These are phyloP conservation scores for Candida labiduridarum DNA, from an alignment of 1,139 yeast species.

Conservation along the genomic window DNA sequence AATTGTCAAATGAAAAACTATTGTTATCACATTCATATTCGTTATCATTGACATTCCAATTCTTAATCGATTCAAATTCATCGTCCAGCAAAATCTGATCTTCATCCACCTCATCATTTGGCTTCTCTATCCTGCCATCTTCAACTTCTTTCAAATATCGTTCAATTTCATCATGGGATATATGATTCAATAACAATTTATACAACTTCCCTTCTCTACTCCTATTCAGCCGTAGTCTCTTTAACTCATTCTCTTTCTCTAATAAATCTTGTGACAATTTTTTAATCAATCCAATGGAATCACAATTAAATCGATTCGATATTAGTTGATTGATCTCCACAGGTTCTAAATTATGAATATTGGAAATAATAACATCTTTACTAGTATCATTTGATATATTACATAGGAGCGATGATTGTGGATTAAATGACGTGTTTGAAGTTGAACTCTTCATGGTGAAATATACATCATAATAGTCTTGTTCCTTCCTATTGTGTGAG, in stretches of 20 bases:
- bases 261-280: slow-evolving; percentile 55
- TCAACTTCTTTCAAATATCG: neutral
- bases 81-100: neutral
- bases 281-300: slow-evolving; percentile 44
- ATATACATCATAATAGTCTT: too few species aligned
- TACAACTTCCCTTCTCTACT: too few species aligned
- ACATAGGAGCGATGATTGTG: neutral
- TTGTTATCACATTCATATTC: neutral
- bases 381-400: neutral
- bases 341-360: slow-evolving; percentile 28
- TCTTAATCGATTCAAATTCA: neutral
- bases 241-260: slow-evolving; percentile 48
- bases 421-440: neutral
- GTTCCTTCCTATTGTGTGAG: too few species aligned
- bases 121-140: neutral
- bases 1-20: neutral
- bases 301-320: slow-evolving; percentile 32
- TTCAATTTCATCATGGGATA: neutral
- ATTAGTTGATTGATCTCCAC: slow-evolving; percentile 38
- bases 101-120: neutral
- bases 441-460: too few species aligned
- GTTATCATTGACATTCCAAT: neutral
- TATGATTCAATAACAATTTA: too few species aligned
- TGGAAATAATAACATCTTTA: slow-evolving; percentile 18
- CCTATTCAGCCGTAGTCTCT: slow-evolving; percentile 23